A percentile compares a stretch with the other conserved stretches of the same genome.
phyloP scores from a whole-genome alignment of 2,329 filamentous ascomycete genomes.

The Laburnicola sp. region DNA sequence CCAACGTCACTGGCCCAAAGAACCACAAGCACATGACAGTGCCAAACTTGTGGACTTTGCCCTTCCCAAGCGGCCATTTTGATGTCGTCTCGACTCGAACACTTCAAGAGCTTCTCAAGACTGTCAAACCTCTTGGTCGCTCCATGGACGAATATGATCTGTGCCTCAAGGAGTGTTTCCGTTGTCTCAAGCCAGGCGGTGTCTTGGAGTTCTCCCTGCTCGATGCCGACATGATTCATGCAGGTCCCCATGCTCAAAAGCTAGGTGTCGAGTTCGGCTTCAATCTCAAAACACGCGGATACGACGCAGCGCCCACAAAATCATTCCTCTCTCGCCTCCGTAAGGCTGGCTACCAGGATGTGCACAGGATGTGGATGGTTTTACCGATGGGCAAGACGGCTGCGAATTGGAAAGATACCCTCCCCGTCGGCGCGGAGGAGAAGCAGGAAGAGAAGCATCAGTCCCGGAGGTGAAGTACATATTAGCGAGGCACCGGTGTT shows the following conservation, averaged over 20 bases:
- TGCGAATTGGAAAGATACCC: constrained; percentile 43
- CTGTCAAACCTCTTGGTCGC: constrained; percentile 54
- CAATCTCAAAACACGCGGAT: constrained; percentile 83
- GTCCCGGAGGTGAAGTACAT: constrained; percentile 38
- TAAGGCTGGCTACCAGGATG: constrained; percentile 74
- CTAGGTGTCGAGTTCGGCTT: constrained; percentile 91
- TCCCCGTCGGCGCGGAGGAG: constrained; percentile 39
- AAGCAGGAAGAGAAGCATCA: constrained; percentile 41
- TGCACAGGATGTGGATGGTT: constrained; percentile 85
- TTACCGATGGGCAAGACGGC: constrained; percentile 71
- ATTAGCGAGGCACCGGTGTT: constrained; percentile 32
- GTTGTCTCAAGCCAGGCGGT: constrained; percentile 88
- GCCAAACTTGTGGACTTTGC: constrained; percentile 74
- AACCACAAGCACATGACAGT: constrained; percentile 88
- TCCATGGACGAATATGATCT: constrained; percentile 81
- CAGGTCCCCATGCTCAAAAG: constrained; percentile 76
- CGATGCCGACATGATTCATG: constrained; percentile 86
- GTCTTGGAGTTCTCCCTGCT: constrained; percentile 89
- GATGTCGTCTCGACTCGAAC: constrained; percentile 89
- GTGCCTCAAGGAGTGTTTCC: constrained; percentile 82
- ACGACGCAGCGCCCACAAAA: constrained; percentile 83
- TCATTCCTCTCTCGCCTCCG: constrained; percentile 75
- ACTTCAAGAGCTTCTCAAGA: constrained; percentile 80
- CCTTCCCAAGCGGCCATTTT: constrained; percentile 84
- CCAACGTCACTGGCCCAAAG: constrained; percentile 69